Evolutionary conservation across 805 yeast genomes (phyloP).

Genomic region (Sporopachydermia quercuum): DNA sequence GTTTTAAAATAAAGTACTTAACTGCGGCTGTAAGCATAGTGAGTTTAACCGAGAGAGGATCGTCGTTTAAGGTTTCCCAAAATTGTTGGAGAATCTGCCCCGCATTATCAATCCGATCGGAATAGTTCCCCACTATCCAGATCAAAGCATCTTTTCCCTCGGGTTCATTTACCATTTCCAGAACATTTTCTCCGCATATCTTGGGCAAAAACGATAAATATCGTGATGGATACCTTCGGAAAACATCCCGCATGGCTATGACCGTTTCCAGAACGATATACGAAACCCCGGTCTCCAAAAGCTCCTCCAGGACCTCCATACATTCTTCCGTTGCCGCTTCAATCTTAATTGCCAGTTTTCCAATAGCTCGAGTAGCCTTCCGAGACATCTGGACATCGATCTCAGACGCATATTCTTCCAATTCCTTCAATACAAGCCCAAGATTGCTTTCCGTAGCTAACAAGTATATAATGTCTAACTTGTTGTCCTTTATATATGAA

Average conservation of each 20-base stretch:
- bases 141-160: conserved; percentile 66
- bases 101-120: conserved; percentile 30
- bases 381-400: conserved; percentile 77
- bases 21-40: conserved; percentile 61
- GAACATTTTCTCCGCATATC: conserved; percentile 23
- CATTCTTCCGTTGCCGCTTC: conserved; percentile 47
- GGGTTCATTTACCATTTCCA: conserved; percentile 49
- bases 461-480: conserved; percentile 71
- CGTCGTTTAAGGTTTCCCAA: conserved; percentile 37
- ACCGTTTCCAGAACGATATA: conserved; percentile 71
- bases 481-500: conserved; percentile 77
- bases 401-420: conserved; percentile 78
- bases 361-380: conserved; percentile 79
- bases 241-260: conserved; percentile 59
- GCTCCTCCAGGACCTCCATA: conserved; percentile 42
- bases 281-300: conserved; percentile 49
- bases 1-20: conserved; percentile 39
- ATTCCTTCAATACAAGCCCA: conserved; percentile 49
- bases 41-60: conserved; percentile 59
- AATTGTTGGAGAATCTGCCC: conserved; percentile 27
- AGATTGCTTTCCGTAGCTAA: conserved; percentile 56
- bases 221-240: conserved; percentile 57
- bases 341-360: conserved; percentile 75
- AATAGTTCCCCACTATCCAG: conserved; percentile 76
- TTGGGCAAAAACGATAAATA: conserved; percentile 30